Percentiles rank a stretch among this genome's conserved stretches.
phyloP scores from a whole-genome alignment of 768 basidiomycete genomes.

The Rhizopogon sp. region DNA sequence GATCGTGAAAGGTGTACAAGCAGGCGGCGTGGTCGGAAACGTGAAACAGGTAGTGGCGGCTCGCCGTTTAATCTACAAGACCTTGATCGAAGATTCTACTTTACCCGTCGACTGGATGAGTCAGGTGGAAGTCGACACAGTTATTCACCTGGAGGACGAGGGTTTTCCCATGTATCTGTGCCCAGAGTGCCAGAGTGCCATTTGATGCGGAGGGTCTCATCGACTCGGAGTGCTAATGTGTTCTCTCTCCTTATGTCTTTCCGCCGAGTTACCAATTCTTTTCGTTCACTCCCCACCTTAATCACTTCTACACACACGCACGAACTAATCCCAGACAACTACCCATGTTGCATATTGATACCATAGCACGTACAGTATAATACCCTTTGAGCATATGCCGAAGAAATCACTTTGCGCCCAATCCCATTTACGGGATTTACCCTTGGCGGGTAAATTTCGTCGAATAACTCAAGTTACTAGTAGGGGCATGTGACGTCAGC shows the following conservation, averaged over 20 bases:
- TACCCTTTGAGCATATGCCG: not conserved
- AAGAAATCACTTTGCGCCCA: not conserved
- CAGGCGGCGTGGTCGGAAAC: constrained; percentile 49
- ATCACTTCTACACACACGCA: too few species aligned
- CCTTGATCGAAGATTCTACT: constrained; percentile 19
- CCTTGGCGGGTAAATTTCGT: too few species aligned
- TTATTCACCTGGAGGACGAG: constrained; percentile 15
- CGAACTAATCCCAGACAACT: not conserved
- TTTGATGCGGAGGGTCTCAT: constrained; percentile 19
- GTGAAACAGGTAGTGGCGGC: constrained; percentile 41
- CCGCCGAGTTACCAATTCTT: not conserved
- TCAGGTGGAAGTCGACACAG: constrained; percentile 15
- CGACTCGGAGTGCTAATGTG: too few species aligned
- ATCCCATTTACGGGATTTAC: too few species aligned
- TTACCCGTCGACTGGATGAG: constrained; percentile 41
- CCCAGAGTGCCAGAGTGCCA: constrained; percentile 39
- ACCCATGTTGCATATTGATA: not conserved
- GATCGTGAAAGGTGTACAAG: constrained; percentile 41
- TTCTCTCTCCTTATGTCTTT: not conserved
- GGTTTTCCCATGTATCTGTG: constrained; percentile 31
- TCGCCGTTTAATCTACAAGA: constrained; percentile 39
- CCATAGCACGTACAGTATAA: not conserved
- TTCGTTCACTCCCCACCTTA: not conserved
- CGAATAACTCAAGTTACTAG: too few species aligned
- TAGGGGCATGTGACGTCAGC: not conserved